phyloP scores from a whole-genome alignment of 2,329 filamentous ascomycete genomes.

The Plectosphaerella plurivora region DNA sequence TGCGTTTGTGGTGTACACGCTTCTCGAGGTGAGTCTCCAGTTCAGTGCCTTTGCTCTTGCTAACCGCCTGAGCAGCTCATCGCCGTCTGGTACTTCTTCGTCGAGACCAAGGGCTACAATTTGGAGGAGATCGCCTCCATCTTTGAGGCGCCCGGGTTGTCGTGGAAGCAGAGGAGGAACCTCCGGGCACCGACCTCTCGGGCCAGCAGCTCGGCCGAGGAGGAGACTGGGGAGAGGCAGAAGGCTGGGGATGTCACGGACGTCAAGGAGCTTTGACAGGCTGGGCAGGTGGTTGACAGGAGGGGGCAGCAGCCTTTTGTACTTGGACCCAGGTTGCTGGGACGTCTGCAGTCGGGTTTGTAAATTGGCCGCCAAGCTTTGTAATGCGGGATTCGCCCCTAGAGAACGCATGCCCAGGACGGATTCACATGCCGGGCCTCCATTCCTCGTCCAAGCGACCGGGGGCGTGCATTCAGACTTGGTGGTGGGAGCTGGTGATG shows the following conservation, averaged over 20 bases:
- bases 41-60: no score
- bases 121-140: slow-evolving; percentile 25
- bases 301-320: no score
- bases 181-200: neutral
- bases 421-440: no score
- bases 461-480: no score
- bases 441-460: no score
- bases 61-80: slow-evolving; percentile 2
- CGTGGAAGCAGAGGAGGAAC: neutral
- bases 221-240: neutral
- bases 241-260: neutral
- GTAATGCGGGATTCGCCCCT: no score
- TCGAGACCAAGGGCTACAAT: slow-evolving; percentile 12
- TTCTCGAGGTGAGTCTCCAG: neutral
- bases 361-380: no score
- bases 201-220: neutral
- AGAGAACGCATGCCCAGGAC: no score
- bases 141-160: slow-evolving; percentile 27
- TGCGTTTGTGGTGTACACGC: slow-evolving; percentile 19
- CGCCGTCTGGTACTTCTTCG: slow-evolving; percentile 11
- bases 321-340: no score
- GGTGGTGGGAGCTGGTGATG: no score
- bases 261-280: neutral
- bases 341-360: no score
- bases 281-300: no score